These are phyloP conservation scores for Penicillium frequentans DNA, from an alignment of 2,329 filamentous ascomycete species.

Conservation along the genomic window DNA sequence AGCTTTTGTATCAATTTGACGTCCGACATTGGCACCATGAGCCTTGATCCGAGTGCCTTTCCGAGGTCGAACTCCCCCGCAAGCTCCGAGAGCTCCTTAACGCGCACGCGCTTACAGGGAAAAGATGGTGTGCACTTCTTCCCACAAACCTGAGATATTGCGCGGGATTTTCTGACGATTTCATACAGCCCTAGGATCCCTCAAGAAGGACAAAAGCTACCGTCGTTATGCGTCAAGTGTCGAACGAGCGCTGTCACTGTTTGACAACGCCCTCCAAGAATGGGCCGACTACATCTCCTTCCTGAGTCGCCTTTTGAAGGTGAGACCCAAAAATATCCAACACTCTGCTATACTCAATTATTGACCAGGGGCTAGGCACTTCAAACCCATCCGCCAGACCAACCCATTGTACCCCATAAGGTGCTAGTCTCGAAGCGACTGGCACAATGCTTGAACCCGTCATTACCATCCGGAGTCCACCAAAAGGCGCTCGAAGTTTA, in stretches of 20 bases:
- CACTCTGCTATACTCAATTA: background rate
- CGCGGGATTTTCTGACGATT: background rate
- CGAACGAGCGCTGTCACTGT: slow-evolving; percentile 82
- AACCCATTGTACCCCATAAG: slow-evolving; percentile 76
- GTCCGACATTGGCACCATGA: slow-evolving; percentile 40
- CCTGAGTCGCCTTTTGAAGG: slow-evolving; percentile 85
- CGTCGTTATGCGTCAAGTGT: slow-evolving; percentile 88
- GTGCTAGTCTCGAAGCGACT: slow-evolving; percentile 82
- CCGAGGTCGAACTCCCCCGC: slow-evolving; percentile 64
- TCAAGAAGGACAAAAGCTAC: slow-evolving; percentile 65
- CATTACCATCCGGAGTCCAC: slow-evolving; percentile 91
- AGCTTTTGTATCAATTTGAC: slow-evolving; percentile 20
- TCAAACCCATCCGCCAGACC: slow-evolving; percentile 76
- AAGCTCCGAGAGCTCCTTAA: slow-evolving; percentile 79
- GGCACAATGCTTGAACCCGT: slow-evolving; percentile 91
- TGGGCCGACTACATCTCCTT: slow-evolving; percentile 99
- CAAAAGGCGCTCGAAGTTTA: slow-evolving; percentile 97
- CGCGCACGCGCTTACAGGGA: slow-evolving; percentile 74
- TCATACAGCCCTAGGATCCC: slow-evolving; percentile 27
- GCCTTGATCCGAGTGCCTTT: slow-evolving; percentile 43
- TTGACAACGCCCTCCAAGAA: slow-evolving; percentile 92
- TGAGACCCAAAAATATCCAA: slow-evolving; percentile 37
- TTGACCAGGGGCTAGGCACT: slow-evolving; percentile 61
- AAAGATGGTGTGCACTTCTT: slow-evolving; percentile 65
- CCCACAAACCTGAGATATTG: background rate